These are phyloP conservation scores for Tylopilus cervinicoccineus DNA, from an alignment of 768 basidiomycete genomes.

Conservation along the genomic window DNA sequence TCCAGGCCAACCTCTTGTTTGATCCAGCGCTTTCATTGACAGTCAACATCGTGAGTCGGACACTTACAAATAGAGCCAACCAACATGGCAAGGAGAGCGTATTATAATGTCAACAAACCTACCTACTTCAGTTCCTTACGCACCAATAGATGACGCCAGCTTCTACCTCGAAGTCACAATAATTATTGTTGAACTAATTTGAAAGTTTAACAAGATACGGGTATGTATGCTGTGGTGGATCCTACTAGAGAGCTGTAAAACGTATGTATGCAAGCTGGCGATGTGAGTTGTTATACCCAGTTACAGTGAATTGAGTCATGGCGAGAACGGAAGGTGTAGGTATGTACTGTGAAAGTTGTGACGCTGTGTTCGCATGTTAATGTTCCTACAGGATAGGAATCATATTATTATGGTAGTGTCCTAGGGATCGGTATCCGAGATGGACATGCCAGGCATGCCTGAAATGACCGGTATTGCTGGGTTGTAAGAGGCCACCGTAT, in stretches of 20 bases:
- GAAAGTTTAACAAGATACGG: background rate
- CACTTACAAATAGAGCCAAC: slow-evolving; percentile 55
- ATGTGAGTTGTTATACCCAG: slow-evolving; percentile 6
- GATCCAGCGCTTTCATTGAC: slow-evolving; percentile 1
- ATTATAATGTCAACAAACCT: slow-evolving; percentile 3
- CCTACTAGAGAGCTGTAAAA: slow-evolving; percentile 17
- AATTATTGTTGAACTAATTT: slow-evolving; percentile 16
- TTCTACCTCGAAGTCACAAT: slow-evolving; percentile 1
- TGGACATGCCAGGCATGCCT: slow-evolving; percentile 16
- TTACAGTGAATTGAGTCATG: slow-evolving; percentile 11
- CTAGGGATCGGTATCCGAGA: slow-evolving; percentile 9
- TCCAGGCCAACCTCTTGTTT: background rate
- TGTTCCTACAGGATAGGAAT: slow-evolving; percentile 1
- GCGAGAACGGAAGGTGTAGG: slow-evolving; percentile 3
- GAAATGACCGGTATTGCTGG: slow-evolving; percentile 9
- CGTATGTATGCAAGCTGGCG: slow-evolving; percentile 14
- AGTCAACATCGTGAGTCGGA: slow-evolving; percentile 78
- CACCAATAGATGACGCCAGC: slow-evolving; percentile 1
- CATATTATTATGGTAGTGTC: slow-evolving; percentile 7
- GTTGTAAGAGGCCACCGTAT: slow-evolving; percentile 6
- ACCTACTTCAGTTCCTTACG: background rate
- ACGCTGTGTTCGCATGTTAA: background rate
- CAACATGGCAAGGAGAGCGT: slow-evolving; percentile 24
- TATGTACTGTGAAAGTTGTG: slow-evolving; percentile 20
- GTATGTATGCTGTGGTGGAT: slow-evolving; percentile 13